phyloP scores from a whole-genome alignment of 2,329 filamentous ascomycete genomes.

The Claviceps spartinae region DNA sequence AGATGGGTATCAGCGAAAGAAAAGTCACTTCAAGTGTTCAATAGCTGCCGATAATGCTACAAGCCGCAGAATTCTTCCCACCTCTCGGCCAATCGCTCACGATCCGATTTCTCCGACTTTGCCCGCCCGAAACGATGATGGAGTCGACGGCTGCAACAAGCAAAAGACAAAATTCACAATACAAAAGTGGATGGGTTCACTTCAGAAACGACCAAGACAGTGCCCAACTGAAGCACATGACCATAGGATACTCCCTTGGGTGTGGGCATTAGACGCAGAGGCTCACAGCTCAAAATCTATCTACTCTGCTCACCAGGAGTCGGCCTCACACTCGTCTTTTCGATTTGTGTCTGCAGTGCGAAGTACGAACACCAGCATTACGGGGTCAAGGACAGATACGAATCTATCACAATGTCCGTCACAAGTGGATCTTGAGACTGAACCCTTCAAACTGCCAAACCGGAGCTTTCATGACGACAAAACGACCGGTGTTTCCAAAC shows the following conservation, averaged over 20 bases:
- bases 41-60: conserved; percentile 13
- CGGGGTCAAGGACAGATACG: conserved; percentile 44
- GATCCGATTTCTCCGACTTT: neutral
- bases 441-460: conserved; percentile 43
- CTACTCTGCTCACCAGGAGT: conserved; percentile 3
- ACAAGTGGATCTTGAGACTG: conserved; percentile 48
- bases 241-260: conserved; percentile 5
- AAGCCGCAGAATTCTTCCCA: neutral
- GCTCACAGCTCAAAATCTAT: neutral
- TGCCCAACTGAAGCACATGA: conserved; percentile 11
- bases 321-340: conserved; percentile 58
- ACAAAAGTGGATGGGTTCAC: conserved; percentile 57
- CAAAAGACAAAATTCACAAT: conserved; percentile 35
- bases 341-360: conserved; percentile 69
- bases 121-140: neutral
- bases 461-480: conserved; percentile 52
- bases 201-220: conserved; percentile 44
- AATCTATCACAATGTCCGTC: conserved; percentile 40
- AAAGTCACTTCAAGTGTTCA: conserved; percentile 3
- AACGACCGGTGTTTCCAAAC: conserved; percentile 40
- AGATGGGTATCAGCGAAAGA: neutral
- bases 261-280: neutral
- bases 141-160: neutral
- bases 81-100: neutral
- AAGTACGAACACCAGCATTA: conserved; percentile 66